Conservation (phyloP, 140 eudicot genomes). For the Stevia rebaudiana region DNA sequence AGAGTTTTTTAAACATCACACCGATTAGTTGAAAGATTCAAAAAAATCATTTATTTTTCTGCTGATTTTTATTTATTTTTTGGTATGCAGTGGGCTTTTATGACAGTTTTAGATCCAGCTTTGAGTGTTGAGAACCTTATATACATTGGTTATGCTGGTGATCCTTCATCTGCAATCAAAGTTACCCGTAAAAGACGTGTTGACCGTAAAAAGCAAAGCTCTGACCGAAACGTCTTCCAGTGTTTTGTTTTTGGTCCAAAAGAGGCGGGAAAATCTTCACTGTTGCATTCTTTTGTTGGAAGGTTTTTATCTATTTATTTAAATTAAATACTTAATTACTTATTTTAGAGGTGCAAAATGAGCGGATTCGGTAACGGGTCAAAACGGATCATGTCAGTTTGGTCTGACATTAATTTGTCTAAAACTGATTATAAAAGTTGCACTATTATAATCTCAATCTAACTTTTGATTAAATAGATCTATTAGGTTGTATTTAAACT, state of each 20-base stretch:
- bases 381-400: background rate
- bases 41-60: background rate
- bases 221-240: constrained; percentile 83
- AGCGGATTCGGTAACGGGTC: background rate
- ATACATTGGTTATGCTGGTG: constrained; percentile 77
- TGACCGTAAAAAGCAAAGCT: constrained; percentile 88
- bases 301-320: constrained; percentile 41
- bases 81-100: constrained; percentile 85
- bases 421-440: background rate
- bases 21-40: constrained; percentile 2
- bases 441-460: background rate
- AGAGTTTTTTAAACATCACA: background rate
- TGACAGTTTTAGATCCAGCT: constrained; percentile 83
- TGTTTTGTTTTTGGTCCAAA: constrained; percentile 93
- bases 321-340: background rate
- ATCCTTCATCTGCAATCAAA: constrained; percentile 79
- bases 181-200: constrained; percentile 71
- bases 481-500: background rate
- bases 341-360: constrained; percentile 3
- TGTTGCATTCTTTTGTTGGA: constrained; percentile 71
- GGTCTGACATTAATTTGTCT: background rate
- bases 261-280: constrained; percentile 72
- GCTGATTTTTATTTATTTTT: constrained; percentile 11
- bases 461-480: background rate
- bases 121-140: constrained; percentile 81